A percentile compares a stretch with the other conserved stretches of the same genome.
These are phyloP conservation scores for Pseudogymnoascus sp. DNA, from an alignment of 2,329 filamentous ascomycete genomes.

Conservation along the genomic window DNA sequence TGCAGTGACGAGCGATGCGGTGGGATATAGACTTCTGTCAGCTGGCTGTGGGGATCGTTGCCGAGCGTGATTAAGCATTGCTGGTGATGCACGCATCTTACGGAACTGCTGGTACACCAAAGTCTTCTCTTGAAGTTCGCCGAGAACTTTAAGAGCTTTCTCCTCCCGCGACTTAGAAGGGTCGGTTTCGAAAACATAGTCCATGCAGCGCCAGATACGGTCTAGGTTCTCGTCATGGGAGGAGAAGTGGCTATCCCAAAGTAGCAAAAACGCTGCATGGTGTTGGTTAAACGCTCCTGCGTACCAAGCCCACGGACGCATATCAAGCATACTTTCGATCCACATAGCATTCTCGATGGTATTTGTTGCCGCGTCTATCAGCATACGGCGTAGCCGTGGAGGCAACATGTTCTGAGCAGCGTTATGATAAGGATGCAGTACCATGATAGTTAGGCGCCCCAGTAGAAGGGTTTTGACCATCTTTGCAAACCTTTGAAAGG, in stretches of 20 bases:
- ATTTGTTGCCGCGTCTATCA: conserved; percentile 52
- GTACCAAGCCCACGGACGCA: conserved; percentile 63
- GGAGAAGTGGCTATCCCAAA: conserved; percentile 55
- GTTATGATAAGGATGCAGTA: conserved; percentile 59
- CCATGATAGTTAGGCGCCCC: conserved; percentile 56
- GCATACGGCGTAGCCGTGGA: conserved; percentile 53
- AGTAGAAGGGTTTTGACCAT: conserved; percentile 58
- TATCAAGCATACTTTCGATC: conserved; percentile 43
- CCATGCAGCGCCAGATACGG: conserved; percentile 63
- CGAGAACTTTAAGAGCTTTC: conserved; percentile 54
- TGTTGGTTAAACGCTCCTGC: conserved; percentile 64
- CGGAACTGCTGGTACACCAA: conserved; percentile 52
- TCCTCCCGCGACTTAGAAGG: conserved; percentile 41
- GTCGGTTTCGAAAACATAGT: conserved; percentile 63
- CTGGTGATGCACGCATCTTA: conserved; percentile 44
- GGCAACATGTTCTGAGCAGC: conserved; percentile 40
- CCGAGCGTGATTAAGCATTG: conserved; percentile 27
- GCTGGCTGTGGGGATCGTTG: conserved; percentile 17
- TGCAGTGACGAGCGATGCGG: not conserved
- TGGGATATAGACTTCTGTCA: conserved; percentile 10
- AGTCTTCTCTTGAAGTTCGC: conserved; percentile 54
- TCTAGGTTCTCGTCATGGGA: conserved; percentile 45
- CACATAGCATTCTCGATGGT: conserved; percentile 47
- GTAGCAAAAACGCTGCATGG: conserved; percentile 60
- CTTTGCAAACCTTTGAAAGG: conserved; percentile 55